Conservation (phyloP, 768 basidiomycete species). For the Boletellus emodensis region DNA sequence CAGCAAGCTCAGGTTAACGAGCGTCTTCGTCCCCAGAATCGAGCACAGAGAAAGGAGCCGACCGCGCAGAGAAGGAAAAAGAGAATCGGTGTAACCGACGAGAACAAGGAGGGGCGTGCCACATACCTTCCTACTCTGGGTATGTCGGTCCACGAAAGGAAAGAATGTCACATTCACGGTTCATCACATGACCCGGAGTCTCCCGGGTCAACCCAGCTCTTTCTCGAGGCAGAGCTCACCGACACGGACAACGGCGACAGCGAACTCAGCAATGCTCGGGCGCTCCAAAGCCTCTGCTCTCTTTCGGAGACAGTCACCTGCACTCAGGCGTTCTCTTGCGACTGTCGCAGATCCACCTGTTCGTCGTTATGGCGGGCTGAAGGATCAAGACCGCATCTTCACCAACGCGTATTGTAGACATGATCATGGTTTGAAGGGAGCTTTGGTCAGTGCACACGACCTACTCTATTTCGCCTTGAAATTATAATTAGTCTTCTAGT, state of each 20-base stretch:
- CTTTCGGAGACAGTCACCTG: slow-evolving; percentile 17
- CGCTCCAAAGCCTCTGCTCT: slow-evolving; percentile 24
- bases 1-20: neutral
- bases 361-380: slow-evolving; percentile 87
- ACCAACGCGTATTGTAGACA: slow-evolving; percentile 86
- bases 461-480: neutral
- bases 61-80: neutral
- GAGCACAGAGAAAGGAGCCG: neutral
- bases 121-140: slow-evolving; percentile 6
- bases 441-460: slow-evolving; percentile 48
- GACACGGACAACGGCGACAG: slow-evolving; percentile 12
- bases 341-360: slow-evolving; percentile 84
- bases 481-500: slow-evolving; percentile 37
- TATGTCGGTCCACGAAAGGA: slow-evolving; percentile 8
- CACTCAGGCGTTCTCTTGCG: slow-evolving; percentile 42
- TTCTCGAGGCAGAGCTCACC: neutral
- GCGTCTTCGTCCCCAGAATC: slow-evolving; percentile 5
- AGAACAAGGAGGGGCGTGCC: slow-evolving; percentile 14
- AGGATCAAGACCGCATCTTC: slow-evolving; percentile 93
- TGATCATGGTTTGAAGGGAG: slow-evolving; percentile 92
- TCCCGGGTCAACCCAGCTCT: slow-evolving; percentile 8
- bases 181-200: slow-evolving; percentile 18
- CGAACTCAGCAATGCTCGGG: slow-evolving; percentile 25
- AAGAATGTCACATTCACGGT: neutral
- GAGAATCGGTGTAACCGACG: slow-evolving; percentile 4